Percentiles rank a stretch among this genome's conserved stretches.
These are phyloP conservation scores for Suhomyces sp. DNA, from an alignment of 805 yeast species.

Conservation along the genomic window DNA sequence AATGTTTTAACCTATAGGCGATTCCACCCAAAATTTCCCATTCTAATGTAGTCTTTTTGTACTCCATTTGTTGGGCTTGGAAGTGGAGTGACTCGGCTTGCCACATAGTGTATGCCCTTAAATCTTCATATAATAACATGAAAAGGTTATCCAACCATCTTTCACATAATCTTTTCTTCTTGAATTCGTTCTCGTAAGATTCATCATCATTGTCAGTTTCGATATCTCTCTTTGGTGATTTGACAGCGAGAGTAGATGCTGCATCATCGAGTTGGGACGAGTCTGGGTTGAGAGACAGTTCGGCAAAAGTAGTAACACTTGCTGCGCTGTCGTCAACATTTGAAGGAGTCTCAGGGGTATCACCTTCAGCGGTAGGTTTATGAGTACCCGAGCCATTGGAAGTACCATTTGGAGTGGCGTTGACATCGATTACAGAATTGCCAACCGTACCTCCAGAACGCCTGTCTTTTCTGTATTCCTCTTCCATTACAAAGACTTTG, in stretches of 20 bases:
- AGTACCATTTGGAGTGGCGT: neutral
- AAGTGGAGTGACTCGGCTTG: conserved; percentile 87
- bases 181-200: conserved; percentile 45
- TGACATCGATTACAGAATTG: neutral
- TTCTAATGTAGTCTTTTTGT: conserved; percentile 75
- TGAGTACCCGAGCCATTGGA: neutral
- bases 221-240: conserved; percentile 32
- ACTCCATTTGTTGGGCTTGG: conserved; percentile 81
- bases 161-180: conserved; percentile 66
- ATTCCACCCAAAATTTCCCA: conserved; percentile 92
- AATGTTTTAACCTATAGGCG: conserved; percentile 82
- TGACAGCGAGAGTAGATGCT: conserved; percentile 38
- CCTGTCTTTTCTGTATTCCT: conserved; percentile 44
- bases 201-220: conserved; percentile 11
- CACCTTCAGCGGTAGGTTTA: neutral
- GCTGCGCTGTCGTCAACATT: neutral
- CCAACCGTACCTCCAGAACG: neutral
- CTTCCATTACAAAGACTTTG: conserved; percentile 49
- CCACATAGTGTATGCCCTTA: conserved; percentile 86
- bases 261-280: conserved; percentile 20
- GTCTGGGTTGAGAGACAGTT: conserved; percentile 3
- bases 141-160: conserved; percentile 72
- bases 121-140: conserved; percentile 69
- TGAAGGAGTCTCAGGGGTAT: neutral
- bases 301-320: no score